Conservation (phyloP, 1,284 basidiomycete genomes). For the Melampsora medusae region DNA sequence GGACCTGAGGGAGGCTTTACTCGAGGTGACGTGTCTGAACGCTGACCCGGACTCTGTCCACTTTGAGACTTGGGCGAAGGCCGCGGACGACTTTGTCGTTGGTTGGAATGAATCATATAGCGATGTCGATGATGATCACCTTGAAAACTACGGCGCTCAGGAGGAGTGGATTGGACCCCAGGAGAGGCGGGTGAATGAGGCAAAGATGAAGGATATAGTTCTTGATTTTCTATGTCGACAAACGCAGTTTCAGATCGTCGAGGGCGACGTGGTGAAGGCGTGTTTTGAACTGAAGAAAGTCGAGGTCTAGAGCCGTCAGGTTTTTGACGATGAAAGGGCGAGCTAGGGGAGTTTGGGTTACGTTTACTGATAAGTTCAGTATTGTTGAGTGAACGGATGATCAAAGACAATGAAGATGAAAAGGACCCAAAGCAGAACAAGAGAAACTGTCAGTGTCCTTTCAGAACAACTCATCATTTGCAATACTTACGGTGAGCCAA, state of each 20-base stretch:
- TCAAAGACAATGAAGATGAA: no score
- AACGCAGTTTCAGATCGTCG: not conserved
- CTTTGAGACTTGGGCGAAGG: not conserved
- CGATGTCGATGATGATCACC: conserved; percentile 41
- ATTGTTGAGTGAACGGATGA: no score
- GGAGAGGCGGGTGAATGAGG: not conserved
- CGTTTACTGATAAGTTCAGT: not conserved
- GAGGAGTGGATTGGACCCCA: conserved; percentile 1
- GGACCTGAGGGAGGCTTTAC: not conserved
- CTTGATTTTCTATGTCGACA: conserved; percentile 1
- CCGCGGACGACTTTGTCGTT: not conserved
- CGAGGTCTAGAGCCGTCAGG: not conserved
- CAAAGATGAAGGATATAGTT: conserved; percentile 1
- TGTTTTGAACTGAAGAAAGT: conserved; percentile 5
- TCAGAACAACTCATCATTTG: no score
- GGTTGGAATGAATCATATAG: conserved; percentile 16
- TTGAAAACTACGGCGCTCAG: conserved; percentile 33
- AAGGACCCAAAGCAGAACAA: no score
- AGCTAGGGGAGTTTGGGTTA: not conserved
- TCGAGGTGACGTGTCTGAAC: not conserved
- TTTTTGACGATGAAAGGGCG: not conserved
- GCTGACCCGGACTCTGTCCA: not conserved
- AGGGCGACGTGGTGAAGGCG: not conserved
- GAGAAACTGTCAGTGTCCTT: no score
- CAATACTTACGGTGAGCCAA: no score